A percentile compares a stretch with the other conserved stretches of the same genome.
Conservation (phyloP, 2,329 filamentous ascomycete genomes). For the Exserohilum turcica region DNA sequence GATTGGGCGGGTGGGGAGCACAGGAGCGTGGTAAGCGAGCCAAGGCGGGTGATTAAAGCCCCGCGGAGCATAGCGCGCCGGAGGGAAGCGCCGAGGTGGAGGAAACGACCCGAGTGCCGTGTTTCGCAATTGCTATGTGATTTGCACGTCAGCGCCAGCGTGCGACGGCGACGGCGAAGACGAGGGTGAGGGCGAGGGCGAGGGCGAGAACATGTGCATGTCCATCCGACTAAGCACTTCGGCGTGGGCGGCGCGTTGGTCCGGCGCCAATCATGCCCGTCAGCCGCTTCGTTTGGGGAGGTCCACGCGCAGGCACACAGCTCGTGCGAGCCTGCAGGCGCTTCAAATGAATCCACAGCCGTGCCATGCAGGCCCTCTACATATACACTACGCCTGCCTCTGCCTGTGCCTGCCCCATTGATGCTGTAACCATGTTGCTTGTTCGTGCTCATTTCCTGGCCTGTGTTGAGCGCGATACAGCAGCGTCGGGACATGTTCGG, state of each 20-base stretch:
- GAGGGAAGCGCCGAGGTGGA: background rate
- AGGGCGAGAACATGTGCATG: too few species aligned
- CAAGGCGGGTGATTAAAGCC: background rate
- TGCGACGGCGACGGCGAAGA: too few species aligned
- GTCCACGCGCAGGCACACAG: background rate
- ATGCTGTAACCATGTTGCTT: background rate
- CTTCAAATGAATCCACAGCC: too few species aligned
- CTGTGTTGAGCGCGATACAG: background rate
- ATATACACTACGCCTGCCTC: too few species aligned
- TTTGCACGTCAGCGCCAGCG: background rate
- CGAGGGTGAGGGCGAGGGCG: too few species aligned
- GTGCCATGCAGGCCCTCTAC: constrained; percentile 4
- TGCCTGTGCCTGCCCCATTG: constrained; percentile 12
- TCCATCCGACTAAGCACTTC: too few species aligned
- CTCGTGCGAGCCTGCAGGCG: background rate
- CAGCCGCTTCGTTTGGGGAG: too few species aligned
- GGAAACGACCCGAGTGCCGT: background rate
- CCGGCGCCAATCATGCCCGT: too few species aligned
- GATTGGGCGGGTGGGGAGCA: background rate
- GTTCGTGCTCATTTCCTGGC: background rate
- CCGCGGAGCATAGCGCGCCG: background rate
- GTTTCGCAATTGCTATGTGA: background rate
- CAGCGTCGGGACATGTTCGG: background rate
- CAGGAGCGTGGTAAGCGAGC: constrained; percentile 1
- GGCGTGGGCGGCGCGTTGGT: too few species aligned